A percentile compares a stretch with the other conserved stretches of the same genome.
Evolutionary conservation across 345 rosid species (phyloP).

Genomic region (Dipteronia sinensis): DNA sequence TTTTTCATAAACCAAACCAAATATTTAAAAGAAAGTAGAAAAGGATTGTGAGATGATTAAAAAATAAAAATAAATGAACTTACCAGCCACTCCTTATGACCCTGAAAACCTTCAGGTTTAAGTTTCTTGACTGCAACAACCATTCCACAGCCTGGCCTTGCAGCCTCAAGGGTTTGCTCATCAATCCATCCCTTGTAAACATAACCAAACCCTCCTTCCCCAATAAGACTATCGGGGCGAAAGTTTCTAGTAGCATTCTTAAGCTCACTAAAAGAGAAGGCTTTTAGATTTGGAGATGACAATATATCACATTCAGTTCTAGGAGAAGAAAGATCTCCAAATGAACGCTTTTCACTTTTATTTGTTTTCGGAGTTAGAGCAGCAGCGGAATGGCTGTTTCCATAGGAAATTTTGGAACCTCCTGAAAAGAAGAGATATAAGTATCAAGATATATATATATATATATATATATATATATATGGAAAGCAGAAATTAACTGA

Average conservation of each 20-base stretch:
- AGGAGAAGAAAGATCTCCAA: slow-evolving; percentile 31
- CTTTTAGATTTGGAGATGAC: slow-evolving; percentile 52
- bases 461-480: background rate
- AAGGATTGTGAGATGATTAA: background rate
- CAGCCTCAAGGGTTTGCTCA: slow-evolving; percentile 37
- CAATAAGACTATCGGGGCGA: slow-evolving; percentile 57
- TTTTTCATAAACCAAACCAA: background rate
- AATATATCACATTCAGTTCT: slow-evolving; percentile 51
- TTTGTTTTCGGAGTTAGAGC: slow-evolving; percentile 23
- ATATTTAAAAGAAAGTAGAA: background rate
- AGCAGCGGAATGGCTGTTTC: slow-evolving; percentile 23
- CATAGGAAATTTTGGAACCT: slow-evolving; percentile 11
- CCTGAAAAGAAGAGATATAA: slow-evolving; percentile 22
- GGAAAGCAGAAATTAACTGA: background rate
- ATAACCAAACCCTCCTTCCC: slow-evolving; percentile 92
- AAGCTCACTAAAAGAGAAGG: slow-evolving; percentile 59
- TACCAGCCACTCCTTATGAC: slow-evolving; percentile 95
- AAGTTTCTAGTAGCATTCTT: slow-evolving; percentile 69
- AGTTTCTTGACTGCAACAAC: slow-evolving; percentile 80
- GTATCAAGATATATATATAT: background rate
- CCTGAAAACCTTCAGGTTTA: slow-evolving; percentile 68
- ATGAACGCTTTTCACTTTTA: slow-evolving; percentile 20
- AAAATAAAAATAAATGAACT: slow-evolving; percentile 9
- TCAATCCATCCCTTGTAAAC: slow-evolving; percentile 85
- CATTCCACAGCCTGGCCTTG: slow-evolving; percentile 49